Base-by-base conservation (phyloP, 164 flowering plant species). In the Brasenia schreberi region DNA sequence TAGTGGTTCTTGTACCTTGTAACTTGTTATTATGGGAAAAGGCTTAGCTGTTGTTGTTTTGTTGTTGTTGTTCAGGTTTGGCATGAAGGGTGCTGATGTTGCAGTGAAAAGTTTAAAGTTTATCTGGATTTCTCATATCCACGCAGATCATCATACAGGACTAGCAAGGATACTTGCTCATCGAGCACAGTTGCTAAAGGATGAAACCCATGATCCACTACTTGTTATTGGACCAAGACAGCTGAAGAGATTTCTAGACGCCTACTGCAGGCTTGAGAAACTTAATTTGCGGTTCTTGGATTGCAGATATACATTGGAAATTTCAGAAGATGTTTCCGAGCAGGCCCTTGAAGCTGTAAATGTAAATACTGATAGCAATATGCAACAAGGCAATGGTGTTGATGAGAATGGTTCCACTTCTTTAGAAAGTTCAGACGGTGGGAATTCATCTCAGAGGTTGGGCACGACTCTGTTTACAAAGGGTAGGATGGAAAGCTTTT, bases 111-210 rank as follows among this genome's bases (percentile, higher is more conserved):
- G 80, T 27, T 72, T 95, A 63, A 81, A 70, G 69, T 83, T 84
- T 64, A 81, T 92, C 59, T 95, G 99, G 99, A 88, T 95, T 70
- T 95, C 99, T 62, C 99, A 95, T 70, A 95, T 95, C 72, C 99
- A 95, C 74, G 99, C 97, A 5, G 99, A 95, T 80, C 99, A 95
- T 76, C 99, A 95, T 66, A 71, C 92, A 0, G 99, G 99, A 61
- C 77, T 95, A n/a, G 91, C 96, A 33, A 81, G 98, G 76, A 81
- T 95, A 67, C 99, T 95, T 73, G 84, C 99, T 62, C 79, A 78
- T 42, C 77, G 99, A n/a, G 73, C 81, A 62, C 79, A 90, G 67
- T 70, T 95, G 65, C 69, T 92, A 66, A 80, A 77, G 72, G 84
- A 73, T 17, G 67, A 75, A 9, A 80, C 89, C 43, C 99, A 89